These are phyloP conservation scores for Umbellularia californica DNA, from an alignment of 164 flowering plant species.

Conservation along the genomic window DNA sequence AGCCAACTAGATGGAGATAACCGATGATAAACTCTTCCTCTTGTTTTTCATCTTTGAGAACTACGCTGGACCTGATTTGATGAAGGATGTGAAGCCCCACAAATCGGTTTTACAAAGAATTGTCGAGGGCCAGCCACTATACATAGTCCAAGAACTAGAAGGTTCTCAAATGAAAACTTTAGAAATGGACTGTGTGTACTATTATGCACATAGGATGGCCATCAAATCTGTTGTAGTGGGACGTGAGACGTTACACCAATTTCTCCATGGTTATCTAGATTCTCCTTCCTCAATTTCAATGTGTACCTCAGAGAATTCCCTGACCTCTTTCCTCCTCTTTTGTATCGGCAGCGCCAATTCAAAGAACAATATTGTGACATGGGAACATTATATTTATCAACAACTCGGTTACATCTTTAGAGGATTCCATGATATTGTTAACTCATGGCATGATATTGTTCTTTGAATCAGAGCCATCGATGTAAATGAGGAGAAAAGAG, in stretches of 20 bases:
- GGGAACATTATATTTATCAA: slow-evolving; percentile 38
- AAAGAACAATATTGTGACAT: slow-evolving; percentile 15
- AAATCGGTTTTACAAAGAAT: slow-evolving; percentile 44
- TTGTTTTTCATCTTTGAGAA: slow-evolving; percentile 46
- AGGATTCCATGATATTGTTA: slow-evolving; percentile 35
- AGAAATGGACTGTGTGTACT: slow-evolving; percentile 39
- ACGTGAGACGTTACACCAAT: slow-evolving; percentile 25
- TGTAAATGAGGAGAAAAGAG: not conserved
- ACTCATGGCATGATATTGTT: too few relatives aligned
- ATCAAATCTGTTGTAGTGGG: slow-evolving; percentile 29
- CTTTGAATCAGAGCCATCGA: not conserved
- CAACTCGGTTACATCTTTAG: slow-evolving; percentile 38
- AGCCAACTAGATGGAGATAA: slow-evolving; percentile 13
- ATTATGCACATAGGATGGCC: slow-evolving; percentile 40
- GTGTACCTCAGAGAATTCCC: slow-evolving; percentile 33
- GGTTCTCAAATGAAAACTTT: slow-evolving; percentile 33
- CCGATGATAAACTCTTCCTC: slow-evolving; percentile 45
- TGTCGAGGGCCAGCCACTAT: slow-evolving; percentile 40
- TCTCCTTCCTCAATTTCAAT: slow-evolving; percentile 6
- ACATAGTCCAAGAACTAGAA: slow-evolving; percentile 32
- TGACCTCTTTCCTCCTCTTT: slow-evolving; percentile 36
- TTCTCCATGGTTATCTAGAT: slow-evolving; percentile 32
- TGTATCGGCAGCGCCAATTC: slow-evolving; percentile 34
- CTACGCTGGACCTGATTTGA: slow-evolving; percentile 61
- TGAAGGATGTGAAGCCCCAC: slow-evolving; percentile 28